These are phyloP conservation scores for Vaccinium vitisidaea DNA, from an alignment of 148 eudicot genomes.

Conservation along the genomic window DNA sequence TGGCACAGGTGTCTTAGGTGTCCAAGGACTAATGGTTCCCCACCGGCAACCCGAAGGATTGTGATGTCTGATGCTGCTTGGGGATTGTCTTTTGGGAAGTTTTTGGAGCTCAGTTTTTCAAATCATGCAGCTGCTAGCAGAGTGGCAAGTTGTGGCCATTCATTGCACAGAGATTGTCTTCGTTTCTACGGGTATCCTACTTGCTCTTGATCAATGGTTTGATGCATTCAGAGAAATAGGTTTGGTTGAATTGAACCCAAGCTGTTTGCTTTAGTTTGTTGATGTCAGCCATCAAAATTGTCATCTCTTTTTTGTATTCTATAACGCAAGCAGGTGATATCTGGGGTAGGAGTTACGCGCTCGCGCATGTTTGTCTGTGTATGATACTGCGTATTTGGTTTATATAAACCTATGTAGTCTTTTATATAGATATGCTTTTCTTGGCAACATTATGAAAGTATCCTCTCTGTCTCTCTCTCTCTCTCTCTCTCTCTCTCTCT, in stretches of 20 bases:
- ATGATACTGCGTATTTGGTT: background rate
- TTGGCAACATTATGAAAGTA: background rate
- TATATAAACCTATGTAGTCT: background rate
- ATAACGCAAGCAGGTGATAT: background rate
- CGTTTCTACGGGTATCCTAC: constrained; percentile 84
- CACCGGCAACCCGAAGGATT: constrained; percentile 90
- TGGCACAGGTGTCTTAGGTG: constrained; percentile 97
- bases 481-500: background rate
- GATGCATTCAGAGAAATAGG: background rate
- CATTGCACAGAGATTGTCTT: constrained; percentile 92
- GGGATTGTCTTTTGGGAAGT: constrained; percentile 98
- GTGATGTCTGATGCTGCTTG: constrained; percentile 99
- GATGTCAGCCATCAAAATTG: constrained; percentile 3
- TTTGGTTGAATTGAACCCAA: background rate
- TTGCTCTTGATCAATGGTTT: constrained; percentile 10
- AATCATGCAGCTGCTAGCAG: constrained; percentile 98
- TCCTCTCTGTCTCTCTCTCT: background rate
- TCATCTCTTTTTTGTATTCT: background rate
- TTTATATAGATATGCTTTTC: background rate
- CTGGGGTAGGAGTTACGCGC: background rate
- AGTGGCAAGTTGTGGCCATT: constrained; percentile 98
- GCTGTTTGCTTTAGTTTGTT: constrained; percentile 5
- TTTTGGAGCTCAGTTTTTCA: constrained; percentile 96
- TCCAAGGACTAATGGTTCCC: constrained; percentile 72
- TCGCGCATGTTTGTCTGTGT: background rate